Evolutionary conservation across 1,139 yeast genomes (phyloP).

Genomic region (Meyerozyma sp.): DNA sequence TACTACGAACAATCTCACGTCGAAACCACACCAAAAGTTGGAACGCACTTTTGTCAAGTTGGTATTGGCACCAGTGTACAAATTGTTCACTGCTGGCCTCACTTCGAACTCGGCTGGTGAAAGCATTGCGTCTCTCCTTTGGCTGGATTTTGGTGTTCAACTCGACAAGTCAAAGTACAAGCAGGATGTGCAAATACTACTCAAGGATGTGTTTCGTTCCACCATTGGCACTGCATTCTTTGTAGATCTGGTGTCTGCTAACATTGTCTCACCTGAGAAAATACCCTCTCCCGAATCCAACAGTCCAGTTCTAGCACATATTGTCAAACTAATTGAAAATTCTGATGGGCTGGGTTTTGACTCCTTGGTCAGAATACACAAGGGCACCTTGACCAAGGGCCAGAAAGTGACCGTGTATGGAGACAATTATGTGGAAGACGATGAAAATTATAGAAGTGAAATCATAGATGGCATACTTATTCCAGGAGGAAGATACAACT

Average conservation of each 20-base stretch:
- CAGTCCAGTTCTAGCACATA: slow-evolving; percentile 39
- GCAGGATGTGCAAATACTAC: slow-evolving; percentile 53
- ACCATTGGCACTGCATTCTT: slow-evolving; percentile 55
- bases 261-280: slow-evolving; percentile 15
- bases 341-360: slow-evolving; percentile 41
- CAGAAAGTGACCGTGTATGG: slow-evolving; percentile 53
- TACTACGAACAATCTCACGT: slow-evolving; percentile 38
- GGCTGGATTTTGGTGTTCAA: slow-evolving; percentile 40
- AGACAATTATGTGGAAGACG: slow-evolving; percentile 46
- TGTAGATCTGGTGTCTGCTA: slow-evolving; percentile 40
- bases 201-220: slow-evolving; percentile 47
- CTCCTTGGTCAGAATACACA: slow-evolving; percentile 56
- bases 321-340: slow-evolving; percentile 56
- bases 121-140: slow-evolving; percentile 32
- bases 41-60: slow-evolving; percentile 62
- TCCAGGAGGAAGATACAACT: slow-evolving; percentile 67
- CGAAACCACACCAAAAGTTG: not conserved
- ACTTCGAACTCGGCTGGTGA: slow-evolving; percentile 47
- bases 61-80: slow-evolving; percentile 76
- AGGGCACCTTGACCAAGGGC: slow-evolving; percentile 53
- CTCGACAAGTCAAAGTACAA: slow-evolving; percentile 34
- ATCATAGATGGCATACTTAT: slow-evolving; percentile 48
- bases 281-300: slow-evolving; percentile 30
- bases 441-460: slow-evolving; percentile 46
- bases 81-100: slow-evolving; percentile 58